A percentile compares a stretch with the other conserved stretches of the same genome.
Conservation (phyloP, 169 alveolate species). For the Plasmodium cynomolgi region DNA sequence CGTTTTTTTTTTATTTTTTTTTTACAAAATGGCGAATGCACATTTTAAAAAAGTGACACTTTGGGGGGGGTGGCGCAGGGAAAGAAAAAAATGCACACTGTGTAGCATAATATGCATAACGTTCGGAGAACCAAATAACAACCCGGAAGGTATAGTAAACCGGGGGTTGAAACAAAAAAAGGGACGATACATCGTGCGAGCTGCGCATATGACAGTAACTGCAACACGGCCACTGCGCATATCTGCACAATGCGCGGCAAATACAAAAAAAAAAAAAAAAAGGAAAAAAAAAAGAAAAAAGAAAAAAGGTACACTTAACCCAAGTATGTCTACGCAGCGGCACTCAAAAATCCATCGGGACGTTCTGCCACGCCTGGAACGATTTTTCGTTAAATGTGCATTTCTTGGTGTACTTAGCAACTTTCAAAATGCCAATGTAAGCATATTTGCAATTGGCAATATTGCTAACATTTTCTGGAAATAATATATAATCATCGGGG, state of each 20-base stretch:
- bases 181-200: not conserved
- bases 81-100: not conserved
- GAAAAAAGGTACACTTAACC: not conserved
- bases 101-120: not conserved
- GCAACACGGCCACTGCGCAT: not conserved
- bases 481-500: conserved; percentile 66
- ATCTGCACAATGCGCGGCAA: not conserved
- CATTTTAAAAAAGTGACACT: not conserved
- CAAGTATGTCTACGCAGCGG: not conserved
- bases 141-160: not conserved
- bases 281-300: not conserved
- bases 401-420: conserved; percentile 32
- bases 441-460: conserved; percentile 69
- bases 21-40: not conserved
- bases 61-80: not conserved
- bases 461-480: conserved; percentile 46
- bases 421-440: conserved; percentile 57
- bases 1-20: not conserved
- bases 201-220: too few species aligned
- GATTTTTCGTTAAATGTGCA: conserved; percentile 37
- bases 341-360: conserved; percentile 33
- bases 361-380: conserved; percentile 54
- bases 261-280: too few species aligned
- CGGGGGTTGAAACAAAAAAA: not conserved
- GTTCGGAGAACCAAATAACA: not conserved